These are phyloP conservation scores for Ogataea pilisensis DNA, from an alignment of 805 yeast genomes.

Conservation along the genomic window DNA sequence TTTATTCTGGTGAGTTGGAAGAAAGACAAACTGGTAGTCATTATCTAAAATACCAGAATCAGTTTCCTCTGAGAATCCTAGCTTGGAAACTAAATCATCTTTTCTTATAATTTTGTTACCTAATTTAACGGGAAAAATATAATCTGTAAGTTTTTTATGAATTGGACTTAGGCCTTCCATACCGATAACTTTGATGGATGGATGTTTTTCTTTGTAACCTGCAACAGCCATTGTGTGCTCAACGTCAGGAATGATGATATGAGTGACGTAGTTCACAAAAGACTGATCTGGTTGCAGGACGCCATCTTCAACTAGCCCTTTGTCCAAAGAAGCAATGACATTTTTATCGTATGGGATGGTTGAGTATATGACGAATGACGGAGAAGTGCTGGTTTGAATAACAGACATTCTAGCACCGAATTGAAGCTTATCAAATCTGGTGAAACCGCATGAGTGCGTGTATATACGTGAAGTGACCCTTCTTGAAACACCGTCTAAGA, in stretches of 20 bases:
- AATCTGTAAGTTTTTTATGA: conserved; percentile 36
- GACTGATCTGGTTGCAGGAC: conserved; percentile 31
- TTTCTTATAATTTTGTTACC: conserved; percentile 35
- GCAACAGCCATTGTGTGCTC: conserved; percentile 64
- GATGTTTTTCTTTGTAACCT: conserved; percentile 46
- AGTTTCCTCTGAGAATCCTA: conserved; percentile 28
- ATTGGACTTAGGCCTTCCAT: conserved; percentile 39
- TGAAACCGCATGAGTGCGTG: conserved; percentile 35
- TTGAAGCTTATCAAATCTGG: conserved; percentile 24
- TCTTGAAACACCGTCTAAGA: conserved; percentile 38
- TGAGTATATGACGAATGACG: conserved; percentile 47
- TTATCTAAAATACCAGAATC: conserved; percentile 31
- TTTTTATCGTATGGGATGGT: conserved; percentile 52
- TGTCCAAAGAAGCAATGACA: conserved; percentile 37
- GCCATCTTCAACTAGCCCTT: conserved; percentile 20
- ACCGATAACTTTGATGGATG: conserved; percentile 51
- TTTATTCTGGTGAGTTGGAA: conserved; percentile 54
- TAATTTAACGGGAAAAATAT: conserved; percentile 31
- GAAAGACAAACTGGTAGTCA: conserved; percentile 50
- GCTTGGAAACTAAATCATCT: conserved; percentile 28
- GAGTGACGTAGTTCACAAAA: conserved; percentile 36
- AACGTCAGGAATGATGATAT: conserved; percentile 56
- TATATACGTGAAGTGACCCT: conserved; percentile 27
- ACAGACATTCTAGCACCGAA: conserved; percentile 40
- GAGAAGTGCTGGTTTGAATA: conserved; percentile 26